Base-by-base conservation (phyloP, 306 rosid genomes). In the Biancaea sappan region DNA sequence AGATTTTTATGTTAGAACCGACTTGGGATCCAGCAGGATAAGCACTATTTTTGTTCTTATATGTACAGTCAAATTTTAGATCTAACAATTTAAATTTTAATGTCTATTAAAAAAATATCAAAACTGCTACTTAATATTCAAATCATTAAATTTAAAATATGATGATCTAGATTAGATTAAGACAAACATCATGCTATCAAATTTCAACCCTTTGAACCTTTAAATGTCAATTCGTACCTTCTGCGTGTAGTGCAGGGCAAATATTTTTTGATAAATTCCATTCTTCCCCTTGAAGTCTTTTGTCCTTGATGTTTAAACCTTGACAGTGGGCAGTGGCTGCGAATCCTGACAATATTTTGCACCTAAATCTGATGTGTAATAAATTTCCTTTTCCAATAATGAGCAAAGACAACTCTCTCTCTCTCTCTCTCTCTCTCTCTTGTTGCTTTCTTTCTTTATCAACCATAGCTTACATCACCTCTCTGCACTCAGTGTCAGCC, bases 401-500 rank as follows among this genome's bases (percentile, higher is more conserved):
- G 21, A 46, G 35, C 37, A 56, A 9, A 44, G 38, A 53, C 38
- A 11, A 7, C 5, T 26, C 37, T 56, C n/a, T 56, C n/a, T 62
- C 24, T 3, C 12, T 28, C 57, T 76, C n/a, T n/a, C 1, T 46
- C n/a, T 56, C n/a, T 62, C 24, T 3, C 12, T 28, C 57, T 76
- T 25, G 61, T 66, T 71, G 37, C 57, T 69, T 37, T 69, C 57
- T 69, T 37, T 69, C 64, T 70, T 35, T 76, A 24, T 59, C 28
- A 56, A 41, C 19, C n/a, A 50, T 52, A 16, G 35, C 40, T 76
- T 38, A 34, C 48, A 21, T 50, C 63, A 61, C 58, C 47, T 5
- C 31, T 59, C 65, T 61, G 15, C 66, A 71, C 57, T 38, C 52
- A n/a, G n/a, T n/a, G n/a, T n/a, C n/a, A 63, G 75, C 29, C 58